Evolutionary conservation across 306 rosid species (phyloP).

Genomic region (Medicago ruthenica): DNA sequence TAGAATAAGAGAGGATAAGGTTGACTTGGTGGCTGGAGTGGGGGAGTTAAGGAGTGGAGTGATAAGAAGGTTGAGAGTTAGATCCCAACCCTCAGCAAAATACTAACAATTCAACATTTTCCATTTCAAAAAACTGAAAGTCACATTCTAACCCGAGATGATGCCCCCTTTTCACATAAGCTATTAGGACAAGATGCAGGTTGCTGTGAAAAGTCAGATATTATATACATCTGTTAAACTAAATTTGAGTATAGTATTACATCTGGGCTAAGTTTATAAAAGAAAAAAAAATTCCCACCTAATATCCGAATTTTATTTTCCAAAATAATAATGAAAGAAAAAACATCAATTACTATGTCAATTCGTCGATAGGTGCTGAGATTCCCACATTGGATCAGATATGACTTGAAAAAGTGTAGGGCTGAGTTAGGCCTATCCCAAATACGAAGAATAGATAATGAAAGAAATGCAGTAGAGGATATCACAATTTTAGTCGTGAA

Average conservation of each 20-base stretch:
- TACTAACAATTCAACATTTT: no score
- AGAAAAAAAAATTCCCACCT: slow-evolving; percentile 13
- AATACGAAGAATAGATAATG: slow-evolving; percentile 3
- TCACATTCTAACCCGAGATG: background rate
- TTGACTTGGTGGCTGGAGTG: no score
- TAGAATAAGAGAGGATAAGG: background rate
- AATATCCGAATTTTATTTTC: background rate
- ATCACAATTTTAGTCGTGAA: slow-evolving; percentile 32
- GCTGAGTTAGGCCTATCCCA: background rate
- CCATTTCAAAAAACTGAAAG: background rate
- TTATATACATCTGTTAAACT: background rate
- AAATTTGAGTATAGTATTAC: slow-evolving; percentile 8
- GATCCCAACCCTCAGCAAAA: no score
- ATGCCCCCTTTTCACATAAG: background rate
- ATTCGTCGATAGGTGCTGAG: slow-evolving; percentile 10
- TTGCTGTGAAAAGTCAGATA: slow-evolving; percentile 21
- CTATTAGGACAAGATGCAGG: slow-evolving; percentile 1
- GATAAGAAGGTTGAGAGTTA: no score
- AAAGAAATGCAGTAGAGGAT: slow-evolving; percentile 19
- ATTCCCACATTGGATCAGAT: background rate
- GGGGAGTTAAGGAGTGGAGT: no score
- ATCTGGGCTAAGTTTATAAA: slow-evolving; percentile 10
- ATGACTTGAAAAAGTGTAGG: background rate
- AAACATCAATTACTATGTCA: background rate
- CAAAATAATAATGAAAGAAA: background rate